Evolutionary conservation across 176 grass and related monocot species (phyloP).

Genomic region (Bromus sterilis): DNA sequence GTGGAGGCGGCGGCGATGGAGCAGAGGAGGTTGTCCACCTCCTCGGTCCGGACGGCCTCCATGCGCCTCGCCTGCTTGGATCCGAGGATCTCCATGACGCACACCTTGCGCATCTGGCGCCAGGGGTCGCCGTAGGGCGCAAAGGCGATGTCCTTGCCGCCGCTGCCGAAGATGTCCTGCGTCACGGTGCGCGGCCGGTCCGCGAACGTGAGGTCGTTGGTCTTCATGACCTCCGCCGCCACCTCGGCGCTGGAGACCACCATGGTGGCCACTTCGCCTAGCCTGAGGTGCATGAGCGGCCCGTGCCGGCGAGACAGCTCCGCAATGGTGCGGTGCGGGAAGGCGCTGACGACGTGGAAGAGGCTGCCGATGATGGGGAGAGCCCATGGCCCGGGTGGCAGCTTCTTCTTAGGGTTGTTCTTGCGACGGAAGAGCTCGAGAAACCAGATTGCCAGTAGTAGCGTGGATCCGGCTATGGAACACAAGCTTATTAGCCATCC

Average conservation of each 20-base stretch:
- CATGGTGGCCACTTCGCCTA: neutral
- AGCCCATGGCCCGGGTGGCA: neutral
- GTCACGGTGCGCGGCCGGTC: neutral
- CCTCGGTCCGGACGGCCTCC: neutral
- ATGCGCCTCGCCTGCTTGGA: neutral
- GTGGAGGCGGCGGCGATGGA: neutral
- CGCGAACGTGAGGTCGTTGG: neutral
- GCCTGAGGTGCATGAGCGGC: neutral
- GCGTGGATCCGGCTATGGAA: neutral
- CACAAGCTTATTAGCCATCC: neutral
- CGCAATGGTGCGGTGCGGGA: neutral
- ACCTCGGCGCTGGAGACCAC: neutral
- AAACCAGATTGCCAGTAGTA: neutral
- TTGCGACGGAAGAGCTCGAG: neutral
- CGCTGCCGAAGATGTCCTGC: neutral
- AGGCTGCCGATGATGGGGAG: neutral
- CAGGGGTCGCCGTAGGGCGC: slow-evolving; percentile 19
- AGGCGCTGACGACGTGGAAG: neutral
- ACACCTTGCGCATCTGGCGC: slow-evolving; percentile 79
- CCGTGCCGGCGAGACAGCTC: neutral
- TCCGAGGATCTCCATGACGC: slow-evolving; percentile 65
- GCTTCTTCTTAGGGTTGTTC: neutral
- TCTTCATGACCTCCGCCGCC: neutral
- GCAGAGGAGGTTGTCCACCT: neutral
- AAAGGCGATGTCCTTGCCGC: neutral